phyloP scores from a whole-genome alignment of 1,284 basidiomycete genomes.

The Sanghuangporus baumii region DNA sequence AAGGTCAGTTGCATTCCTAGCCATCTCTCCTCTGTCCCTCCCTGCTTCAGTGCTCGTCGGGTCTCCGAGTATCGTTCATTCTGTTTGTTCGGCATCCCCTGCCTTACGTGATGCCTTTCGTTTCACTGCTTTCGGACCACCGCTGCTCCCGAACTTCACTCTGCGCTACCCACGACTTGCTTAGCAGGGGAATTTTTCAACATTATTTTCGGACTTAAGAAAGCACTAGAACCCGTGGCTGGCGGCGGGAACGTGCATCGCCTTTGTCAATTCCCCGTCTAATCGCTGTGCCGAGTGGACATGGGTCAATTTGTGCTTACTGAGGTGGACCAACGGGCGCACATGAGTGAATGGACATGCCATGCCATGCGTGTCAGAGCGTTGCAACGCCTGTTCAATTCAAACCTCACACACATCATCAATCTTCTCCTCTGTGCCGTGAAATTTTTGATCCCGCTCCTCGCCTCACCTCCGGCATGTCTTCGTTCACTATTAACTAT shows the following conservation, averaged over 20 bases:
- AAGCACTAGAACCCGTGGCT: background rate
- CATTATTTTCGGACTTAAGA: background rate
- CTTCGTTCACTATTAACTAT: background rate
- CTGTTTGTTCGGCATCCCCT: background rate
- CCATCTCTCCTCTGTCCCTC: background rate
- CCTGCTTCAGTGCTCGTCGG: background rate
- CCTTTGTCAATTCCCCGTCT: background rate
- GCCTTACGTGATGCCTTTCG: background rate
- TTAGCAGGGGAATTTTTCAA: background rate
- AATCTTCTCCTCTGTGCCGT: background rate
- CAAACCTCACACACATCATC: background rate
- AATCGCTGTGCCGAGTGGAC: background rate
- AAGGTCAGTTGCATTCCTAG: slow-evolving; percentile 42
- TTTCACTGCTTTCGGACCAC: background rate
- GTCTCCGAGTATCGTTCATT: background rate
- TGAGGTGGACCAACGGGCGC: background rate
- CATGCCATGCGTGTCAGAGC: background rate
- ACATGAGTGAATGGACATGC: background rate
- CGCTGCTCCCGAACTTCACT: background rate
- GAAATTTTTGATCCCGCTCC: background rate
- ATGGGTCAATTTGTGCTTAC: background rate
- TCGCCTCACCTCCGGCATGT: slow-evolving; percentile 24
- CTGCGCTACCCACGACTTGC: background rate
- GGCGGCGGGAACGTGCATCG: background rate
- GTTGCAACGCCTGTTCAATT: background rate